These are phyloP conservation scores for Rosa hybrid DNA, from an alignment of 331 rosid species.

Conservation along the genomic window DNA sequence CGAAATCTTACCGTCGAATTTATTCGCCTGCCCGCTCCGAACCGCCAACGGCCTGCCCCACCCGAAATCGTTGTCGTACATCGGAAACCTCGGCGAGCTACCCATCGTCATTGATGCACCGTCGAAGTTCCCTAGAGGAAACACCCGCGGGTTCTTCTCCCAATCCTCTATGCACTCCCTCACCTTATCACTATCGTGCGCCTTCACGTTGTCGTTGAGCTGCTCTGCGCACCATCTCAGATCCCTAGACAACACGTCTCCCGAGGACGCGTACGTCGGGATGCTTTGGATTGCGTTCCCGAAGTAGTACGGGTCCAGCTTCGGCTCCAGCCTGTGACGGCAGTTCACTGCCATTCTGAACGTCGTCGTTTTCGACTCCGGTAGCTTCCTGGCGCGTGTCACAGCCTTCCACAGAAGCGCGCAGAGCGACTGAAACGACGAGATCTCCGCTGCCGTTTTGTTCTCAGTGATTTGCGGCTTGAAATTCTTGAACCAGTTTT, in stretches of 20 bases:
- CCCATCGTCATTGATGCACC: constrained; percentile 91
- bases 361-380: constrained; percentile 54
- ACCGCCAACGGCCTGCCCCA: constrained; percentile 93
- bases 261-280: constrained; percentile 56
- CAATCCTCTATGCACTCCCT: constrained; percentile 64
- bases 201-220: constrained; percentile 66
- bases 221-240: constrained; percentile 84
- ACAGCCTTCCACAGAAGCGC: constrained; percentile 80
- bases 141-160: constrained; percentile 71
- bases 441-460: constrained; percentile 43
- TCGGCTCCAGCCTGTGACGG: constrained; percentile 70
- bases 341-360: constrained; percentile 90
- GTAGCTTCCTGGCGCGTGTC: constrained; percentile 80
- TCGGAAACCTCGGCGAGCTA: constrained; percentile 88
- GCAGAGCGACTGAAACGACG: constrained; percentile 83
- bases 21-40: constrained; percentile 80
- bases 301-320: constrained; percentile 63
- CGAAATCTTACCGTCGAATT: constrained; percentile 93
- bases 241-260: constrained; percentile 52
- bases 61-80: constrained; percentile 90
- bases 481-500: constrained; percentile 43
- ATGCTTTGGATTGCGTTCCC: constrained; percentile 95
- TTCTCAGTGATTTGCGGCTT: neutral
- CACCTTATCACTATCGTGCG: constrained; percentile 55
- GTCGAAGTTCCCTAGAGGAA: constrained; percentile 83